Evolutionary conservation across 192 early-diverging fungal genomes (phyloP), one percentile per base, ranked within the genome.

Genomic region (Coemansia sp.): DNA sequence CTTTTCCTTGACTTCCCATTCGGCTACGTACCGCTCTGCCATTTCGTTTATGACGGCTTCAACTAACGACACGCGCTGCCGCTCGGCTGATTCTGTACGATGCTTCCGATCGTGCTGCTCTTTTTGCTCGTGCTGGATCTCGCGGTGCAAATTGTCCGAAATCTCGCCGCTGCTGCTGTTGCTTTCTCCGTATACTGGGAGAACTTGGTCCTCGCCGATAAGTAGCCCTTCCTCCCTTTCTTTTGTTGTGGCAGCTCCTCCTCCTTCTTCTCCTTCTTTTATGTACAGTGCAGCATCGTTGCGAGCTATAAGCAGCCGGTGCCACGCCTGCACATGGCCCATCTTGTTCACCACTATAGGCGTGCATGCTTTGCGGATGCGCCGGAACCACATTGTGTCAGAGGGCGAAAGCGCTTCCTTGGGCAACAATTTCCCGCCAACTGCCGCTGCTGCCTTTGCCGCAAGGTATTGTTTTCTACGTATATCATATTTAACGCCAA

Each of bases 171-270:
- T 64, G 30, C 68, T 26, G 51, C 46, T 49, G 46, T 20, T 49
- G 6, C 75, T 80, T 16, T 85, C 83, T 21, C 87, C 85, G 38
- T 83, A 86, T 16, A 69, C 36, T 0, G 83, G 83, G 26, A 88
- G 63, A 1, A 73, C 68, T 7, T 57, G 21, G 43, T 83, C 68
- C 0, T 59, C 72, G 30, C 3, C 30, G 30, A 30, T 30, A 30
- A 30, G n/a, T n/a, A n/a, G 3, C 36, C 66, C 39, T 41, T 12
- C 39, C 12, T 12, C 39, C 30, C 30, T 1, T 30, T 30, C 30
- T 30, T 30, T 3, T 30, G 30, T 41, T 41, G 45, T 26, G 33
- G 10, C 11, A 7, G 4, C 7, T 9, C 12, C 16, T 8, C 46
- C 6, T 20, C 7, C 30, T 30, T 49, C 46, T n/a, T n/a, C 15